Conservation (phyloP, 2,329 filamentous ascomycete genomes). For the Sclerotinia glacialis region DNA sequence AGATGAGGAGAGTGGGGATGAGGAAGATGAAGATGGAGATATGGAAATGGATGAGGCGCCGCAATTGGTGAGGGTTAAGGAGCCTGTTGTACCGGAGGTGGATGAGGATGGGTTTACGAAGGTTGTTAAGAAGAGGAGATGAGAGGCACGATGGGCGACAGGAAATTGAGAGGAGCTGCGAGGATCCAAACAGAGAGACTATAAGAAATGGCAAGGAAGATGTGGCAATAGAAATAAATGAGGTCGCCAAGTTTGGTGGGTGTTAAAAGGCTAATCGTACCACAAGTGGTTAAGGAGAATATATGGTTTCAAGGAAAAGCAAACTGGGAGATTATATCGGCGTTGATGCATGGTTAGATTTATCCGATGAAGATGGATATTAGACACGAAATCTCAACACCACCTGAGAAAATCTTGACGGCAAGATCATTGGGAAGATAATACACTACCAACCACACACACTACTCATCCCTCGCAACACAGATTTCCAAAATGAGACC, state of each 20-base stretch:
- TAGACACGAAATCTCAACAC: neutral
- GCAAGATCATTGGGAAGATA: too few species aligned
- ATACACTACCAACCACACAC: too few species aligned
- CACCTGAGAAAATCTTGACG: too few species aligned
- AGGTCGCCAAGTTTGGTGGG: neutral
- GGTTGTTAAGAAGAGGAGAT: slow-evolving; percentile 63
- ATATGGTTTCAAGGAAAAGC: neutral
- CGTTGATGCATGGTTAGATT: too few species aligned
- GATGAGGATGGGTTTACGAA: slow-evolving; percentile 81
- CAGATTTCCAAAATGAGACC: too few species aligned
- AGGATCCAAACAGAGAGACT: neutral
- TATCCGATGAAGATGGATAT: neutral
- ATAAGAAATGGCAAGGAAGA: too few species aligned
- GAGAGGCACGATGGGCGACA: slow-evolving; percentile 7
- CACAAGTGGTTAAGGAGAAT: neutral
- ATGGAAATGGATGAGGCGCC: slow-evolving; percentile 70
- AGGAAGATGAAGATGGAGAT: slow-evolving; percentile 54
- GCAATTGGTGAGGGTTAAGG: slow-evolving; percentile 53
- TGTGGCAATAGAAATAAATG: too few species aligned
- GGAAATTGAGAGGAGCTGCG: neutral
- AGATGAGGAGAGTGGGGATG: slow-evolving; percentile 53
- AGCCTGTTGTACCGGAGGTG: slow-evolving; percentile 67
- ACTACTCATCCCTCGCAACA: too few species aligned
- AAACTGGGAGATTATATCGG: too few species aligned
- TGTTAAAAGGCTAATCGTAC: neutral